A percentile compares a stretch with the other conserved stretches of the same genome.
phyloP scores from a whole-genome alignment of 805 yeast genomes.

The Lachancea thermotolerans region DNA sequence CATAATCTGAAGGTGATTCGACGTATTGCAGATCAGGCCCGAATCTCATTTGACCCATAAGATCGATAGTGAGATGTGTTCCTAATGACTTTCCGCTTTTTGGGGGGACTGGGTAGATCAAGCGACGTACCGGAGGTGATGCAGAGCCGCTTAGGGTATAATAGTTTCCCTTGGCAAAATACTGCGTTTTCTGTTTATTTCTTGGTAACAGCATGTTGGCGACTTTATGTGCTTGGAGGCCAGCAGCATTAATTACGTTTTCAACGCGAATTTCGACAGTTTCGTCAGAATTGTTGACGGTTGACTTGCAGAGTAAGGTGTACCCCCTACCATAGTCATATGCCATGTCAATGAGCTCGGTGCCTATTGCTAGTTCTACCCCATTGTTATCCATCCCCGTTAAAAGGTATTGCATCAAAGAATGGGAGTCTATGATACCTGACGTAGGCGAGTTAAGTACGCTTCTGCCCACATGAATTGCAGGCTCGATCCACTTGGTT shows the following conservation, averaged over 20 bases:
- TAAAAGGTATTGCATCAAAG: constrained; percentile 53
- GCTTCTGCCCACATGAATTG: constrained; percentile 54
- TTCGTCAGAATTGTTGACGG: constrained; percentile 21
- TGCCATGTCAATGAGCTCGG: constrained; percentile 43
- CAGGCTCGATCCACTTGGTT: constrained; percentile 54
- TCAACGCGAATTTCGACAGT: constrained; percentile 43
- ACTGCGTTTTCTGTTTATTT: constrained; percentile 49
- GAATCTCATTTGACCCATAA: constrained; percentile 71
- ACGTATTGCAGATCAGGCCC: constrained; percentile 92
- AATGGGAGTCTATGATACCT: constrained; percentile 80
- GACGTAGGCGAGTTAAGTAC: constrained; percentile 71
- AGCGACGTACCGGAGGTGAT: constrained; percentile 43
- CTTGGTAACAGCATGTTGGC: constrained; percentile 64
- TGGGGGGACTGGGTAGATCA: constrained; percentile 78
- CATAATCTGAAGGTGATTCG: constrained; percentile 39
- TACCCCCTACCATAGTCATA: constrained; percentile 23
- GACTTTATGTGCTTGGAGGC: constrained; percentile 65
- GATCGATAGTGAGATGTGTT: constrained; percentile 76
- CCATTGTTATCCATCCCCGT: constrained; percentile 48
- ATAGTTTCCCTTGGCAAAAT: constrained; percentile 82
- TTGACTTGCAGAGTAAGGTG: constrained; percentile 27
- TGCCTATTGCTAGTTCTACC: constrained; percentile 60
- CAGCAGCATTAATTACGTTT: constrained; percentile 70
- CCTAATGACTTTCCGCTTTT: constrained; percentile 70
- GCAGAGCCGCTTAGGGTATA: constrained; percentile 46